Percentiles rank a stretch among this genome's conserved stretches.
Conservation (phyloP, 805 yeast genomes). For the Teunomyces gatunensis region DNA sequence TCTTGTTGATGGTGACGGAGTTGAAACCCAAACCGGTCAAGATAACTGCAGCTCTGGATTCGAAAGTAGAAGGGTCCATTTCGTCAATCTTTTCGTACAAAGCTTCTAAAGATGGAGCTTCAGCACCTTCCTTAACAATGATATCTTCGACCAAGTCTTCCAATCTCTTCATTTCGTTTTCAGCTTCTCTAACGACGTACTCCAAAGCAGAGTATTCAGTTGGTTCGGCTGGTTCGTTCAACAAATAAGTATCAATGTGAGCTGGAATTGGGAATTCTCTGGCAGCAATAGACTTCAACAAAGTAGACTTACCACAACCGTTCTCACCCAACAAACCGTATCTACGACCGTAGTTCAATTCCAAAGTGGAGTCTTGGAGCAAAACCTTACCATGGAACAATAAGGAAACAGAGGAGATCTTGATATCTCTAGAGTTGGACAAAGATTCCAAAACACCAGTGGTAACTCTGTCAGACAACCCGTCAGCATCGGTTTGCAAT, state of each 20-base stretch:
- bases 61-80: slow-evolving; percentile 95
- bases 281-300: slow-evolving; percentile 89
- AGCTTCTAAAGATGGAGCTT: slow-evolving; percentile 78
- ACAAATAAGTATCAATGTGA: slow-evolving; percentile 82
- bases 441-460: slow-evolving; percentile 95
- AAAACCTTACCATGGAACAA: slow-evolving; percentile 97
- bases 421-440: slow-evolving; percentile 89
- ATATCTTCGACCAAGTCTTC: slow-evolving; percentile 90
- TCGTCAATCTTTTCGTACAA: slow-evolving; percentile 93
- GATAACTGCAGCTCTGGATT: slow-evolving; percentile 92
- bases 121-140: slow-evolving; percentile 92
- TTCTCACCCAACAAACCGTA: slow-evolving; percentile 97
- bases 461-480: slow-evolving; percentile 93
- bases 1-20: slow-evolving; percentile 79
- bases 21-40: slow-evolving; percentile 97
- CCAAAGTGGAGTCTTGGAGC: slow-evolving; percentile 87
- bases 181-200: slow-evolving; percentile 97
- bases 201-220: slow-evolving; percentile 89
- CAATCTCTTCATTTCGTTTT: slow-evolving; percentile 82
- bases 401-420: slow-evolving; percentile 83
- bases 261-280: slow-evolving; percentile 96
- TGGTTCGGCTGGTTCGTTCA: slow-evolving; percentile 98
- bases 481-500: slow-evolving; percentile 90
- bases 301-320: slow-evolving; percentile 98
- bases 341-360: slow-evolving; percentile 95